Percentiles rank a stretch among this genome's conserved stretches.
Conservation (phyloP, 768 basidiomycete genomes). For the Tubosaeta sp. region DNA sequence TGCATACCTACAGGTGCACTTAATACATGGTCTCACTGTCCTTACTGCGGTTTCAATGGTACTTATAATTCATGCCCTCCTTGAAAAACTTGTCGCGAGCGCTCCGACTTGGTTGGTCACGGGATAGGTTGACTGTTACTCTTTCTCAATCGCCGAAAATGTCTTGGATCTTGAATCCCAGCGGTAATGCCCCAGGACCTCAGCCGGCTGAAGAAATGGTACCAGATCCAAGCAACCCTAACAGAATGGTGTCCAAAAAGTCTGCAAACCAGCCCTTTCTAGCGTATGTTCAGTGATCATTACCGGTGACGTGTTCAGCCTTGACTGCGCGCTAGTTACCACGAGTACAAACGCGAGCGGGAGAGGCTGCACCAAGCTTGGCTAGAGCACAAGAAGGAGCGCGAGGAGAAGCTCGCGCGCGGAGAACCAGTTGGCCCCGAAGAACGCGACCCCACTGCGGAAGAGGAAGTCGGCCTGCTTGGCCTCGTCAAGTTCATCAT, state of each 20-base stretch:
- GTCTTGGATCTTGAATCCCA: slow-evolving; percentile 62
- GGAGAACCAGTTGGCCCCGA: slow-evolving; percentile 72
- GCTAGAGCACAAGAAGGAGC: slow-evolving; percentile 66
- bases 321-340: slow-evolving; percentile 43
- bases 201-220: slow-evolving; percentile 47
- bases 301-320: slow-evolving; percentile 2
- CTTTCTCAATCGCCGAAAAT: slow-evolving; percentile 30
- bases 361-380: slow-evolving; percentile 59
- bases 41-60: slow-evolving; percentile 13
- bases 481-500: slow-evolving; percentile 69
- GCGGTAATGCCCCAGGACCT: slow-evolving; percentile 34
- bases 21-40: slow-evolving; percentile 25
- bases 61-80: not conserved
- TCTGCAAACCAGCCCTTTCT: slow-evolving; percentile 83
- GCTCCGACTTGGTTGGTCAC: not conserved
- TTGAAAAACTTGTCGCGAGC: not conserved
- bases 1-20: slow-evolving; percentile 31
- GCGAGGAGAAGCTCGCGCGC: slow-evolving; percentile 65
- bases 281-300: slow-evolving; percentile 46
- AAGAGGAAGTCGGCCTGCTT: slow-evolving; percentile 58
- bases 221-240: slow-evolving; percentile 58
- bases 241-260: slow-evolving; percentile 75
- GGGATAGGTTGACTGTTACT: not conserved
- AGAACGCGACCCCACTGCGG: slow-evolving; percentile 68
- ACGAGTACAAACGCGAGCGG: slow-evolving; percentile 59